Percentiles rank a stretch among this genome's conserved stretches.
phyloP scores from a whole-genome alignment of 1,284 basidiomycete species.

The Inonotus obliquus region DNA sequence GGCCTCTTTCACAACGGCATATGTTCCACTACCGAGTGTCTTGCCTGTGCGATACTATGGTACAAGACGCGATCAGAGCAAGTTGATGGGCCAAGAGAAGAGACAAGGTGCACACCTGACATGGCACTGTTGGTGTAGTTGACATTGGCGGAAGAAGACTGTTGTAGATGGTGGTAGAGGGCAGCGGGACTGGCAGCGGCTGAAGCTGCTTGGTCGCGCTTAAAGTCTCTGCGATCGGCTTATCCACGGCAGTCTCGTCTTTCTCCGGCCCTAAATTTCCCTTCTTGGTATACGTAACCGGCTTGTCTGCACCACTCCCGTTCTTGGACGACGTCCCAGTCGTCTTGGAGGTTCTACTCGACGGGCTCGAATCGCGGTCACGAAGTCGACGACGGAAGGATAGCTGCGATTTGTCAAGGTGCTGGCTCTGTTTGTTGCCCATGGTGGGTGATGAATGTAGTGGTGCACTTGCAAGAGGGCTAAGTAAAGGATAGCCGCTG shows the following conservation, averaged over 20 bases:
- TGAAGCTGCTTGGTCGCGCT: not conserved
- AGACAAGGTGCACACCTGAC: constrained; percentile 14
- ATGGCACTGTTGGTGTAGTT: constrained; percentile 15
- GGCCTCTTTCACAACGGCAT: constrained; percentile 91
- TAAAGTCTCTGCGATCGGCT: not conserved
- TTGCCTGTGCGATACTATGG: constrained; percentile 87
- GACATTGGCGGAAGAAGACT: not conserved
- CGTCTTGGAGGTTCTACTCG: not conserved
- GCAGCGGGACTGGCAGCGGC: not conserved
- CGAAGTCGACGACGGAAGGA: not conserved
- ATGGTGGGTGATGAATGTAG: not conserved
- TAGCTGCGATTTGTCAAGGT: not conserved
- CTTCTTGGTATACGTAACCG: not conserved
- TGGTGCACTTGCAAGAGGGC: not conserved
- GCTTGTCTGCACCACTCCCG: not conserved
- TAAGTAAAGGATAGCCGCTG: not conserved
- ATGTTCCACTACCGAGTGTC: constrained; percentile 88
- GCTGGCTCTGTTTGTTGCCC: constrained; percentile 14
- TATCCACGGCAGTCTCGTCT: not conserved
- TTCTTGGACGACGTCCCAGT: not conserved
- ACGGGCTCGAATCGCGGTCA: constrained; percentile 1
- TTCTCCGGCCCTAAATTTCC: not conserved
- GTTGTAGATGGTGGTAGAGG: constrained; percentile 1
- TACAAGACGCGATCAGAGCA: not conserved
- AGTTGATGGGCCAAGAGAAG: not conserved